Percentiles rank a stretch among this genome's conserved stretches.
These are phyloP conservation scores for Monosporascus sp. DNA, from an alignment of 2,329 filamentous ascomycete genomes.

Conservation along the genomic window DNA sequence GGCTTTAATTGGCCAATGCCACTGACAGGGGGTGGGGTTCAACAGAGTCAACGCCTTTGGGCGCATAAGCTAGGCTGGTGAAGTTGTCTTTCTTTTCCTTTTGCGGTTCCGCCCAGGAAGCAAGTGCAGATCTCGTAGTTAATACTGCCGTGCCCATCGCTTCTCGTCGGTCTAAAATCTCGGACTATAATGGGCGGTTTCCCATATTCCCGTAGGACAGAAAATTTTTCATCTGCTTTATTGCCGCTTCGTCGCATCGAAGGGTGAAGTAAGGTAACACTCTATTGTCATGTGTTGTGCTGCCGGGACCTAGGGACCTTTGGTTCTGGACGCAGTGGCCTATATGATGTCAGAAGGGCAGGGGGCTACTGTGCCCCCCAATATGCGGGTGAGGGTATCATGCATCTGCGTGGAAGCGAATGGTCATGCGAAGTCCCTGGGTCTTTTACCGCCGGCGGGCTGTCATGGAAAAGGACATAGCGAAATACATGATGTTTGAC, in stretches of 20 bases:
- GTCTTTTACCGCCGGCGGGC: too few species aligned
- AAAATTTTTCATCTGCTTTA: background rate
- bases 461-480: too few species aligned
- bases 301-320: background rate
- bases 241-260: background rate
- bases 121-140: background rate
- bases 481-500: background rate
- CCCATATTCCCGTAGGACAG: background rate
- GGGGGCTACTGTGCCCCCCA: background rate
- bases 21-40: background rate
- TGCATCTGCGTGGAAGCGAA: background rate
- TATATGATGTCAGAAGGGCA: background rate
- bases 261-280: background rate
- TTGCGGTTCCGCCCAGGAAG: background rate
- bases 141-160: background rate
- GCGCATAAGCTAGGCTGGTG: background rate
- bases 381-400: background rate
- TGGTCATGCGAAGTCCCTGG: background rate
- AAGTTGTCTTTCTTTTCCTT: background rate
- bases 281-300: background rate
- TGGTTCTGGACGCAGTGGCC: background rate
- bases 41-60: background rate
- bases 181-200: background rate
- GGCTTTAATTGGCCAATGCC: background rate
- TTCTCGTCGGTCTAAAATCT: background rate